Evolutionary conservation across 495 filamentous ascomycete genomes (phyloP).

Genomic region (Extremus antarcticus): DNA sequence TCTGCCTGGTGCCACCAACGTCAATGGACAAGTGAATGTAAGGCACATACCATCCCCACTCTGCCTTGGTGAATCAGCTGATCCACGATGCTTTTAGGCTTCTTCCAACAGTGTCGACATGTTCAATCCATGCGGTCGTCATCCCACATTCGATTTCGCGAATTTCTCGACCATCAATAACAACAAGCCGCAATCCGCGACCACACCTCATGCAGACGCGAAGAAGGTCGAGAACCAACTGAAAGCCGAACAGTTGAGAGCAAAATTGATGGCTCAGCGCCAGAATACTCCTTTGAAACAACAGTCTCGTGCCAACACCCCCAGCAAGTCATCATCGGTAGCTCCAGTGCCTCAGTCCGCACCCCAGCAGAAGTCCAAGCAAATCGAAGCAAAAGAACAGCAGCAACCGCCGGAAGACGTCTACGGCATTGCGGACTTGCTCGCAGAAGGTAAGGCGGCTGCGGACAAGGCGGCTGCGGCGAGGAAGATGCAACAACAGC

Average conservation of each 20-base stretch:
- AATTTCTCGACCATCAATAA: too few relatives aligned
- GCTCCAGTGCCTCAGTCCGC: not conserved
- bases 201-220: not conserved
- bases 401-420: not conserved
- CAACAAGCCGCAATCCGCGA: too few relatives aligned
- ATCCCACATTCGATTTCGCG: too few relatives aligned
- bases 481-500: not conserved
- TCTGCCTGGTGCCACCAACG: not conserved
- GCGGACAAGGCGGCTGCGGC: slow-evolving; percentile 2
- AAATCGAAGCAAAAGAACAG: not conserved
- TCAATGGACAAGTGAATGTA: not conserved
- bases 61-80: not conserved
- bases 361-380: not conserved
- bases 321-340: too few relatives aligned
- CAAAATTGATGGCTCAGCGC: slow-evolving; percentile 16
- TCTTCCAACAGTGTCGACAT: too few relatives aligned
- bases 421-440: slow-evolving; percentile 1
- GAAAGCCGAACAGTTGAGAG: slow-evolving; percentile 14
- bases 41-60: not conserved
- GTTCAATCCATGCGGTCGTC: too few relatives aligned
- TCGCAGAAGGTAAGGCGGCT: slow-evolving; percentile 9
- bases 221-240: slow-evolving; percentile 14
- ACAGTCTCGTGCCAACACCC: not conserved
- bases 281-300: slow-evolving; percentile 11
- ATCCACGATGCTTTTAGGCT: not conserved